Evolutionary conservation across 2,329 filamentous ascomycete genomes (phyloP).

Genomic region (Aspergillus pseudoviridinutans): DNA sequence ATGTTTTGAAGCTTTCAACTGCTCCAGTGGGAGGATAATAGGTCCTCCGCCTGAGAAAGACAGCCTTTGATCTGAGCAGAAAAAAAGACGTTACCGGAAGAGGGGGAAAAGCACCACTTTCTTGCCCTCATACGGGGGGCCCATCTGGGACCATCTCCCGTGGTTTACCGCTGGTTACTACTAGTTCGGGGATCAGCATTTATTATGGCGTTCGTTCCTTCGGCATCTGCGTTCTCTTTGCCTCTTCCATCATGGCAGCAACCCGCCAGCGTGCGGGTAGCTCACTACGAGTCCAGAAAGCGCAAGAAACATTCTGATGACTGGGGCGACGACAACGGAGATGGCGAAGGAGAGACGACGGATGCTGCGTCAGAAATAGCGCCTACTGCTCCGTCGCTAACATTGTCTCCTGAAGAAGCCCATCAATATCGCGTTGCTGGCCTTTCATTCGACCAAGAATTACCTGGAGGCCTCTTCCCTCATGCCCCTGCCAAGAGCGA

Average conservation of each 20-base stretch:
- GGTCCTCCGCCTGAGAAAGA: not conserved
- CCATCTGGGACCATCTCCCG: too few relatives aligned
- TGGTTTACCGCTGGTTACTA: not conserved
- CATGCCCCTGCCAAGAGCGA: slow-evolving; percentile 28
- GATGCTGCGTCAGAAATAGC: slow-evolving; percentile 26
- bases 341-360: slow-evolving; percentile 24
- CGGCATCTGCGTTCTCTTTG: slow-evolving; percentile 35
- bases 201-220: slow-evolving; percentile 27
- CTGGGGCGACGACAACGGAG: slow-evolving; percentile 23
- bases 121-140: too few relatives aligned
- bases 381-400: slow-evolving; percentile 19
- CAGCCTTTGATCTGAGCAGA: not conserved
- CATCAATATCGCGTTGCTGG: slow-evolving; percentile 43
- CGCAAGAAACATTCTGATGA: slow-evolving; percentile 26
- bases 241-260: slow-evolving; percentile 37
- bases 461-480: slow-evolving; percentile 41
- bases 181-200: slow-evolving; percentile 1
- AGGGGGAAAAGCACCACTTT: too few relatives aligned
- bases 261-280: slow-evolving; percentile 30
- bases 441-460: slow-evolving; percentile 33
- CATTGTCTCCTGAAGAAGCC: slow-evolving; percentile 39
- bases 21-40: not conserved
- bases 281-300: slow-evolving; percentile 35
- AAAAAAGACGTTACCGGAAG: too few relatives aligned
- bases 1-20: not conserved